Evolutionary conservation across 768 basidiomycete species (phyloP), one percentile per base, ranked within the genome.

Genomic region (Trametes cinnabarina): DNA sequence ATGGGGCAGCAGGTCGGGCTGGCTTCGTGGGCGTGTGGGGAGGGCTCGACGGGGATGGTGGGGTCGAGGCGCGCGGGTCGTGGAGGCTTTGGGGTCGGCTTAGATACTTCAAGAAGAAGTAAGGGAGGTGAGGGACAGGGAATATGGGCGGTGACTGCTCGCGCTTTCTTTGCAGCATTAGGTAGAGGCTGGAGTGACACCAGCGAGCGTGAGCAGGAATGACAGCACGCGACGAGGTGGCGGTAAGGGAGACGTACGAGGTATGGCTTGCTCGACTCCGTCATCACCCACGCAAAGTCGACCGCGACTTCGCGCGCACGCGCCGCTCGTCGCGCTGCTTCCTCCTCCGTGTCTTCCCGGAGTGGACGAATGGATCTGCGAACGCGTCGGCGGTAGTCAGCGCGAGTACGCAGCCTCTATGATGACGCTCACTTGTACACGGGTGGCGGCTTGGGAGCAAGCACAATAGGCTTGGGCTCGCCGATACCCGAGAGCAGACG

Each of bases 291-390:
- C 6, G 56, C 60, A 4, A 64, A 55, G 34, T 73, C 71, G 10
- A 74, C 72, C 5, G 71, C 72, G 34, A 62, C 63, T 3, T 63
- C 68, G 10, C 49, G 57, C 1, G 72, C 72, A 15, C 65, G 69
- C 2, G 57, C 32, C 3, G 59, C 63, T 25, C 73, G 65, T 4
- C 58, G 30, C 20, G 60, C 51, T 2, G 70, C 72, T 28, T 73
- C 69, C 11, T 46, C 51, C 11, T 62, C 60, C 7, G 67, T 66
- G 47, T 74, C 73, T 52, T 73, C 73, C 25, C 49, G 61, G 8
- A 70, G 43, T 19, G 68, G 72, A 17, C 68, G 71, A 26, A 62
- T 56, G 12, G 61, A 47, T 41, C 72, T 73, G 56, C 20, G 39
- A 32, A 32, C 30, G 30, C 11, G 30, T 32, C 11, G 6, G 30